These are phyloP conservation scores for Lepidium sativum DNA, from an alignment of 345 rosid species.

Conservation along the genomic window DNA sequence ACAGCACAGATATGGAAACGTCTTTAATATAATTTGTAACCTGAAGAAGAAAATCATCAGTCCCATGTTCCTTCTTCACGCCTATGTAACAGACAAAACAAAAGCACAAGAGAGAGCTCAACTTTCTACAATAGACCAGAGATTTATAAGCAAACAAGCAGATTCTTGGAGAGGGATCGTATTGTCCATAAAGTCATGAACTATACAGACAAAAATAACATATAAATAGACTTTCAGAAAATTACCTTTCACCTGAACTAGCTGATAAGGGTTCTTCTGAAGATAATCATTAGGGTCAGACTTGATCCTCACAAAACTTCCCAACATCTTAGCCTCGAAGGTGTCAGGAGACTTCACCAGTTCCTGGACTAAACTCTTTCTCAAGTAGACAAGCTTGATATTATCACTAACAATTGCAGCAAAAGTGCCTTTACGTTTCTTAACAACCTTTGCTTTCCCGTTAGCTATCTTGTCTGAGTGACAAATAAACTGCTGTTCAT, in stretches of 20 bases:
- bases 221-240: neutral
- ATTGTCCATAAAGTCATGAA: neutral
- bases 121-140: constrained; percentile 8
- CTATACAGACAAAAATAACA: neutral
- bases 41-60: constrained; percentile 46
- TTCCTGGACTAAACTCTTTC: constrained; percentile 52
- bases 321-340: constrained; percentile 49
- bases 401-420: constrained; percentile 62
- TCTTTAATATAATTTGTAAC: constrained; percentile 57
- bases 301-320: constrained; percentile 65
- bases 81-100: constrained; percentile 37
- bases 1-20: constrained; percentile 48
- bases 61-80: constrained; percentile 38
- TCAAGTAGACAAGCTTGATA: constrained; percentile 61
- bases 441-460: constrained; percentile 23
- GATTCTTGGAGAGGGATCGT: neutral
- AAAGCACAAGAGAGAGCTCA: constrained; percentile 19
- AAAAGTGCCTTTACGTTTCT: constrained; percentile 41
- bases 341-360: constrained; percentile 39
- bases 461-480: constrained; percentile 24
- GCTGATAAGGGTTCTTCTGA: constrained; percentile 55
- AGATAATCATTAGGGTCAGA: constrained; percentile 66
- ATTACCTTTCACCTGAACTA: constrained; percentile 67
- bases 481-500: constrained; percentile 23
- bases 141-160: neutral